phyloP scores from a whole-genome alignment of 2,329 filamentous ascomycete species.

The Cladobotryum mycophilum region DNA sequence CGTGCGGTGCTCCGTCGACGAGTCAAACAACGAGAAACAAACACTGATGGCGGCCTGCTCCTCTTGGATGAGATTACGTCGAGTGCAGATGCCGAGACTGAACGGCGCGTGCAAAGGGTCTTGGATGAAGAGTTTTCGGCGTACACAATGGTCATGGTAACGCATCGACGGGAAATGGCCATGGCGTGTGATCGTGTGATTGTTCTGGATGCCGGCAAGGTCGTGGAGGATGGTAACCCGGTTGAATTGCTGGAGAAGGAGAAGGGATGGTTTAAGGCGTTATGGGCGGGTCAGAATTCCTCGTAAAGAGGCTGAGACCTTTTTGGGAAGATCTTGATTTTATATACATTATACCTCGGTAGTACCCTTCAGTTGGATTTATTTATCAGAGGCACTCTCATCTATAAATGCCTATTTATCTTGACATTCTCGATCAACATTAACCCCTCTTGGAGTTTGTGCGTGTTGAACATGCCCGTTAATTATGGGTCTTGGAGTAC shows the following conservation, averaged over 20 bases:
- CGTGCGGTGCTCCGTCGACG: slow-evolving; percentile 45
- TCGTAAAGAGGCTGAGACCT: not conserved
- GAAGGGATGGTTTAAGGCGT: not conserved
- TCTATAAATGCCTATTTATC: too few species aligned
- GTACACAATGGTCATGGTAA: slow-evolving; percentile 47
- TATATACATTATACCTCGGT: too few species aligned
- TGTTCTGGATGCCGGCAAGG: slow-evolving; percentile 39
- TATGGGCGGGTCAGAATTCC: too few species aligned
- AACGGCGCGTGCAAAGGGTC: slow-evolving; percentile 32
- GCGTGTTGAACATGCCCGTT: too few species aligned
- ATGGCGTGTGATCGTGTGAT: slow-evolving; percentile 44
- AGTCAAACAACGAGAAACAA: not conserved
- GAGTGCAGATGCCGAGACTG: slow-evolving; percentile 33
- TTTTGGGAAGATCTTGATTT: not conserved
- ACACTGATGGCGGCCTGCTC: slow-evolving; percentile 19
- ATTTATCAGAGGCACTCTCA: too few species aligned
- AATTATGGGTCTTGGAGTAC: too few species aligned
- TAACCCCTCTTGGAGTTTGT: too few species aligned
- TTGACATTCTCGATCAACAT: too few species aligned
- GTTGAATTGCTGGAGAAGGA: not conserved
- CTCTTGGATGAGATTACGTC: slow-evolving; percentile 37
- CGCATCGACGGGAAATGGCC: slow-evolving; percentile 41
- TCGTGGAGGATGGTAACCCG: slow-evolving; percentile 32
- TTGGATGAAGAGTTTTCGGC: slow-evolving; percentile 31
- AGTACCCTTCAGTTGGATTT: too few species aligned